Base-by-base conservation (phyloP, 2,329 filamentous ascomycete species). In the Talaromyces pinophilus region DNA sequence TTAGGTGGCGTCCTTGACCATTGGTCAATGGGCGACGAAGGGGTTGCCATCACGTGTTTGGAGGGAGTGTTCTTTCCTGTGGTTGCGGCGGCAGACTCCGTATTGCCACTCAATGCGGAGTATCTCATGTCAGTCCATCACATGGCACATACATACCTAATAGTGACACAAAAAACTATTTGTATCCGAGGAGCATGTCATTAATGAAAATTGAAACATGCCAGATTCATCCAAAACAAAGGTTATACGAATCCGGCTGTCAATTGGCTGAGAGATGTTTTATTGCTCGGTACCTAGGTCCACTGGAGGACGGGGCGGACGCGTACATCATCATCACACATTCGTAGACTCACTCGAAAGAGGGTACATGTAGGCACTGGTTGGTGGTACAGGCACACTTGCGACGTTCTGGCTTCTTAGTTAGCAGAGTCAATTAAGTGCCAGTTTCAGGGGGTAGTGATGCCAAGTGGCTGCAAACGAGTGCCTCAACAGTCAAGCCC, bases 391-490 rank as follows among this genome's bases (percentile, higher is more conserved):
- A 44, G 42, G 17, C 6, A n/a, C 11, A 15, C 10, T 46, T n/a
- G n/a, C 8, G 10, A 48, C 46, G 46, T 25, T 25, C 46, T 50
- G 46, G 46, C 48, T 30, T 17, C 2, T 30, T 30, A 28, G n/a
- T 50, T 15, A 54, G 28, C 8, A 11, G 52, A n/a, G 30, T 55
- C 52, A 55, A 55, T 55, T 19, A 35, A 38, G 44, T 15, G 59
- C 38, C 22, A 28, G 59, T 50, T 62, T 57, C 59, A 62, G 59
- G 59, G 59, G 42, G 40, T 25, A 11, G 5, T 19, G 25, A 3
- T 11, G n/a, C 30, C 30, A 38, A 55, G 54, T 62, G 44, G 61
- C 61, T 55, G 61, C 61, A 63, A 63, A 63, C 61, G 60, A 52
- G n/a, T n/a, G 60, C 44, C 60, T 28, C 35, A 44, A 5, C 46